phyloP scores from a whole-genome alignment of 2,329 filamentous ascomycete species.

The Apiospora koreana region DNA sequence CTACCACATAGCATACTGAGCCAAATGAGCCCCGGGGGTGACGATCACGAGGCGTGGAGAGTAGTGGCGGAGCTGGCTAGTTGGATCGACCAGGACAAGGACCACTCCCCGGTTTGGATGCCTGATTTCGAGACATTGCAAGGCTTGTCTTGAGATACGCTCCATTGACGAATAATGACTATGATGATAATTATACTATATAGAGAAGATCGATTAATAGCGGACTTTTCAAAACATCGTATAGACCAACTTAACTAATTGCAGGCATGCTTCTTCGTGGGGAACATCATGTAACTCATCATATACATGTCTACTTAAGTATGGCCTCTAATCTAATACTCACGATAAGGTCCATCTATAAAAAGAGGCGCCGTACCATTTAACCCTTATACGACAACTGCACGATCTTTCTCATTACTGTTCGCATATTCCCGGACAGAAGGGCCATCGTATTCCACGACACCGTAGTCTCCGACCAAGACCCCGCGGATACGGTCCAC shows the following conservation, averaged over 20 bases:
- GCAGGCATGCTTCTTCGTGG: too few species aligned
- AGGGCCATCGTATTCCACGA: not conserved
- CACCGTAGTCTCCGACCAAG: not conserved
- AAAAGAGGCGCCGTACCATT: too few species aligned
- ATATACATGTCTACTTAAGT: too few species aligned
- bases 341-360: too few species aligned
- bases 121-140: conserved; percentile 32
- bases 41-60: conserved; percentile 25
- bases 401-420: not conserved
- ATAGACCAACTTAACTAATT: too few species aligned
- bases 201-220: too few species aligned
- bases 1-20: not conserved
- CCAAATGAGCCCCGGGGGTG: not conserved
- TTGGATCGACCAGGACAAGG: conserved; percentile 31
- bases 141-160: conserved; percentile 14
- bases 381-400: not conserved
- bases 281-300: too few species aligned
- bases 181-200: too few species aligned
- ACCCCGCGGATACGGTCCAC: conserved; percentile 2
- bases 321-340: too few species aligned
- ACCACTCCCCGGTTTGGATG: conserved; percentile 31
- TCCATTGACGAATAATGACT: too few species aligned
- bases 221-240: too few species aligned
- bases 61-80: conserved; percentile 31
- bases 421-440: not conserved